Conservation (phyloP, 345 rosid species). For the Eucalyptus sp. region DNA sequence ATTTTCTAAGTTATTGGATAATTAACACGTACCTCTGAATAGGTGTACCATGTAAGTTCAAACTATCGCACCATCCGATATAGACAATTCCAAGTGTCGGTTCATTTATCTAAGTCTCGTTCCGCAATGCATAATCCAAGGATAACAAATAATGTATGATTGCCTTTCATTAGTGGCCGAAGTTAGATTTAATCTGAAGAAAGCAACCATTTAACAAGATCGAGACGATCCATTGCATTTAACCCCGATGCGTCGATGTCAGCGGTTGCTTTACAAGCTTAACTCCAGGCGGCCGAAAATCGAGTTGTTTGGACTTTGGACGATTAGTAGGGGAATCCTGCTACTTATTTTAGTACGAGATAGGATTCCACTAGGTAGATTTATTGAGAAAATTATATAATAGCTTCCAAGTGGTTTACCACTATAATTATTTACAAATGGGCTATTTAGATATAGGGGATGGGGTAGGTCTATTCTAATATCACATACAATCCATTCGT, state of each 20-base stretch:
- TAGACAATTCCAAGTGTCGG: neutral
- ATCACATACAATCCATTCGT: neutral
- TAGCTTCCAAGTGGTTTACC: neutral
- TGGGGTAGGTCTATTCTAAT: neutral
- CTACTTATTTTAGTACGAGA: neutral
- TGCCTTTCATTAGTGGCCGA: neutral
- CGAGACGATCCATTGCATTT: neutral
- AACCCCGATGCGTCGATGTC: neutral
- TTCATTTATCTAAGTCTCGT: neutral
- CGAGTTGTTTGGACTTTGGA: neutral
- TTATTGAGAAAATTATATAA: neutral
- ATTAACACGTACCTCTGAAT: neutral
- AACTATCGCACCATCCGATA: neutral
- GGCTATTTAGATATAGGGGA: neutral
- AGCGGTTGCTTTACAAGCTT: neutral
- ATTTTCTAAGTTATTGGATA: neutral
- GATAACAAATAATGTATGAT: neutral
- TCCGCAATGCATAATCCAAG: neutral
- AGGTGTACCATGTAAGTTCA: neutral
- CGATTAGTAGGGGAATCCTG: neutral
- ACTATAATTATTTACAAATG: neutral
- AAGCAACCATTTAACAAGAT: neutral
- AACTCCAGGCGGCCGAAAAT: neutral
- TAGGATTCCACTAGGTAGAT: neutral
- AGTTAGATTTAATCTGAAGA: neutral